Base-by-base conservation (phyloP, 306 rosid genomes). In the Crataegus laevigata region DNA sequence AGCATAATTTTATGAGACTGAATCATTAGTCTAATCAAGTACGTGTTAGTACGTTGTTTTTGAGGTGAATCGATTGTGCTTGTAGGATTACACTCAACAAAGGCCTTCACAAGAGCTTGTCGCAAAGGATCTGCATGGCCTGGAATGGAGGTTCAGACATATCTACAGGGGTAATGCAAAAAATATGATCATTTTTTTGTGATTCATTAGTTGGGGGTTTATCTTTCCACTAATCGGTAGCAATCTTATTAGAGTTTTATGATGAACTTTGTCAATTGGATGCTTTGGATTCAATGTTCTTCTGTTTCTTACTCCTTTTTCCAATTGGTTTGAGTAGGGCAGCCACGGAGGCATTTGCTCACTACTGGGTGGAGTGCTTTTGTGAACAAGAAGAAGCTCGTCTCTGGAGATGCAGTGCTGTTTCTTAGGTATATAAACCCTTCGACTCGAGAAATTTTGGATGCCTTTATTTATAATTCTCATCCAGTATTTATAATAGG, bases 351-450 rank as follows among this genome's bases (percentile, higher is more conserved):
- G 83, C 99, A 96, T 89, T 92, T 96, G 90, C 97, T 96, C 38
- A 96, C 99, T 51, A 92, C 99, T 29, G 99, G 99, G 30, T 96
- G 99, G 99, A 96, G 99, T 83, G 99, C 97, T 4, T 96, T 92
- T 74, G 99, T 96, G 42, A 96, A 96, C 90, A 96, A 96, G 92
- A 96, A 92, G 86, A 90, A 91, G 91, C 97, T 96, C 7, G 92
- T 89, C 62, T 96, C 99, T 45, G 99, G 99, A 19, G 99, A 96
- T 84, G 99, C 99, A 40, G 99, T 96, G 67, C 89, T 96, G 66
- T 96, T 96, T 73, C 97, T 96, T 22, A 89, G 99, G 99, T 94
- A 89, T 26, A 3, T 2, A 14, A 14, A 12, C 18, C 40, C 32
- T 32, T 43, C 4, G 9, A 21, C 62, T 25, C 6, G 19, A 25